Evolutionary conservation across 176 grass and related monocot genomes (phyloP).

Genomic region (Oryza meridionalis): DNA sequence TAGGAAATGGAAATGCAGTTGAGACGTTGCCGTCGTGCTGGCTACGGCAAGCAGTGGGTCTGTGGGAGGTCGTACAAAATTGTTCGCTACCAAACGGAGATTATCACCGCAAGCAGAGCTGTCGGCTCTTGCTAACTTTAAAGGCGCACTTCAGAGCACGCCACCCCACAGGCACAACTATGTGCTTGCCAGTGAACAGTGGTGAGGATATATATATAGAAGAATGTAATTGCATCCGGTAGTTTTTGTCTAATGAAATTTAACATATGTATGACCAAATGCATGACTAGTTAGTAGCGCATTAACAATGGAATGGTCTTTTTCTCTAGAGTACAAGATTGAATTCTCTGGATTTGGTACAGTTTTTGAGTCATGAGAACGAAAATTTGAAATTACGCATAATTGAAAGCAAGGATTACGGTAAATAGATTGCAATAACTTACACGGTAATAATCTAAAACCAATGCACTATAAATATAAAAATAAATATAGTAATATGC

Average conservation of each 20-base stretch:
- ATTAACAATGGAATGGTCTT: not conserved
- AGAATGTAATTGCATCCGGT: not conserved
- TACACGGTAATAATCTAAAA: constrained; percentile 16
- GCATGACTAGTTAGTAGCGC: not conserved
- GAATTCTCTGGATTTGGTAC: not conserved
- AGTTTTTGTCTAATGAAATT: not conserved
- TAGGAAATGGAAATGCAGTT: constrained; percentile 36
- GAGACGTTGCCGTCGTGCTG: constrained; percentile 32
- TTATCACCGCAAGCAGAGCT: constrained; percentile 32
- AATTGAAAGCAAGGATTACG: not conserved
- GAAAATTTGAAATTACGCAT: not conserved
- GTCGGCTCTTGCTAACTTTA: constrained; percentile 34
- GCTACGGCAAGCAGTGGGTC: constrained; percentile 27
- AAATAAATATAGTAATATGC: not conserved
- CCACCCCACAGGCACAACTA: constrained; percentile 33
- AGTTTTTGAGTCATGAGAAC: not conserved
- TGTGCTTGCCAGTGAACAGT: constrained; percentile 9
- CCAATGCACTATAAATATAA: not conserved
- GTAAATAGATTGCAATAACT: not conserved
- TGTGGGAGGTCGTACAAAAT: not conserved
- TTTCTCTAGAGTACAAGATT: not conserved
- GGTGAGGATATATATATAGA: not conserved
- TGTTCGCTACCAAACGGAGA: constrained; percentile 9
- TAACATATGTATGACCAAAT: constrained; percentile 6
- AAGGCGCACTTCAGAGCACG: constrained; percentile 42